phyloP scores from a whole-genome alignment of 495 filamentous ascomycete genomes.

The Penicillium tannophilum region DNA sequence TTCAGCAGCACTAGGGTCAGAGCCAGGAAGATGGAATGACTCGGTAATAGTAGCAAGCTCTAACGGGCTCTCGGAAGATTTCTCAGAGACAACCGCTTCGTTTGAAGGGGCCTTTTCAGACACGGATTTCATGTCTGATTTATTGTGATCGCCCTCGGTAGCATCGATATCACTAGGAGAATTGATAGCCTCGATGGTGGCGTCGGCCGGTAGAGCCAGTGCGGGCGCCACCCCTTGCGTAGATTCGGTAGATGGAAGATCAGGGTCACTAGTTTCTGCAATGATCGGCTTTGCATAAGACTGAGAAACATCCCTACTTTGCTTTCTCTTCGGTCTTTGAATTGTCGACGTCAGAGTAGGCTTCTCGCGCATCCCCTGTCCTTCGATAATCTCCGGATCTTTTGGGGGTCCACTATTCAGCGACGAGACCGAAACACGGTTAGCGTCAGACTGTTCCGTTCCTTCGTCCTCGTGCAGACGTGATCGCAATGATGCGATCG shows the following conservation, averaged over 20 bases:
- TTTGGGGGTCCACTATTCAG: conserved; percentile 24
- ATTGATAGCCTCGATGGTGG: conserved; percentile 29
- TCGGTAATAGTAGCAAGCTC: neutral
- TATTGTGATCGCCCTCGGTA: conserved; percentile 25
- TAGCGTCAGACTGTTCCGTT: conserved; percentile 26
- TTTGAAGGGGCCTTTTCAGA: conserved; percentile 7
- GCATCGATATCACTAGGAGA: conserved; percentile 22
- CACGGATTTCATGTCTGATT: conserved; percentile 19
- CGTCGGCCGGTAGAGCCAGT: conserved; percentile 24
- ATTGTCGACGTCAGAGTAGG: conserved; percentile 32
- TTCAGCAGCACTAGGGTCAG: conserved; percentile 1
- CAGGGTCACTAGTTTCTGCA: conserved; percentile 28
- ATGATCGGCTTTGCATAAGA: conserved; percentile 32
- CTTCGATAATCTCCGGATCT: conserved; percentile 40
- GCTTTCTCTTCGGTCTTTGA: conserved; percentile 38
- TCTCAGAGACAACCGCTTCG: conserved; percentile 16
- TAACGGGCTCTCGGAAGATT: conserved; percentile 2
- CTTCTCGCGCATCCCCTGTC: conserved; percentile 38
- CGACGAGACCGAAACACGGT: conserved; percentile 26
- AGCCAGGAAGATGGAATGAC: neutral
- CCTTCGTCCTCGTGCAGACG: conserved; percentile 20
- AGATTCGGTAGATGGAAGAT: conserved; percentile 19
- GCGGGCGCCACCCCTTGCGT: conserved; percentile 39
- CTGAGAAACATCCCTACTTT: conserved; percentile 31
- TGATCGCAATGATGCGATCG: conserved; percentile 27